Percentiles rank a stretch among this genome's conserved stretches.
Conservation (phyloP, 192 early-diverging fungal species). For the Linnemannia hyalina region DNA sequence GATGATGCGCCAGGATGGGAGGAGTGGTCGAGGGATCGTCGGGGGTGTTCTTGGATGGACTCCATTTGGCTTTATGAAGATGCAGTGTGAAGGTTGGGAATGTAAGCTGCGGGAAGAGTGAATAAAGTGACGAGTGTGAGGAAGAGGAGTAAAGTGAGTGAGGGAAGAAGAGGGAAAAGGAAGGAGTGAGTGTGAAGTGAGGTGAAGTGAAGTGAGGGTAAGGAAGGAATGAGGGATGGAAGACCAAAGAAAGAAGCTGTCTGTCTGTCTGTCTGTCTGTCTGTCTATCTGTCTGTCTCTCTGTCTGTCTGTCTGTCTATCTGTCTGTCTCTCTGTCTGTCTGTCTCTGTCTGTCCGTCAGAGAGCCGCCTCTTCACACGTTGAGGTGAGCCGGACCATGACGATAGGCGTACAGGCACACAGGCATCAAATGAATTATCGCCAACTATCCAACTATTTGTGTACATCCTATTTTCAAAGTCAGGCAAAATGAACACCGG, state of each 20-base stretch:
- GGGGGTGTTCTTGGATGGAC: slow-evolving; percentile 10
- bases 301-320: no score
- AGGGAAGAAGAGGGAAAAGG: no score
- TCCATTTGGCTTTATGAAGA: neutral
- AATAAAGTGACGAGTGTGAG: neutral
- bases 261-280: no score
- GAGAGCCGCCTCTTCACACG: neutral
- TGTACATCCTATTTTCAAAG: neutral
- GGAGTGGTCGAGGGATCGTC: slow-evolving; percentile 24
- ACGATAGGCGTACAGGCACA: slow-evolving; percentile 1
- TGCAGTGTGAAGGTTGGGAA: neutral
- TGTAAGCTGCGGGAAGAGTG: neutral
- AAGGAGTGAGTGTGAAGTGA: neutral
- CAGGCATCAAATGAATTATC: neutral
- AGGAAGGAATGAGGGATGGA: neutral
- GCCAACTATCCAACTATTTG: neutral
- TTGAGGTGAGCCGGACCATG: neutral
- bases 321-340: no score
- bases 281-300: no score
- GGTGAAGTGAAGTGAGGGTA: neutral
- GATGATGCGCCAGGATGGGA: neutral
- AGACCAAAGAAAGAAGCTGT: slow-evolving; percentile 4
- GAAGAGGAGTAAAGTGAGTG: neutral
- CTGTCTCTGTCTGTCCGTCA: no score
- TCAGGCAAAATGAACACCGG: neutral